Percentiles rank a stretch among this genome's conserved stretches.
phyloP scores from a whole-genome alignment of 2,329 filamentous ascomycete species.

The Triangularia verruculosa region DNA sequence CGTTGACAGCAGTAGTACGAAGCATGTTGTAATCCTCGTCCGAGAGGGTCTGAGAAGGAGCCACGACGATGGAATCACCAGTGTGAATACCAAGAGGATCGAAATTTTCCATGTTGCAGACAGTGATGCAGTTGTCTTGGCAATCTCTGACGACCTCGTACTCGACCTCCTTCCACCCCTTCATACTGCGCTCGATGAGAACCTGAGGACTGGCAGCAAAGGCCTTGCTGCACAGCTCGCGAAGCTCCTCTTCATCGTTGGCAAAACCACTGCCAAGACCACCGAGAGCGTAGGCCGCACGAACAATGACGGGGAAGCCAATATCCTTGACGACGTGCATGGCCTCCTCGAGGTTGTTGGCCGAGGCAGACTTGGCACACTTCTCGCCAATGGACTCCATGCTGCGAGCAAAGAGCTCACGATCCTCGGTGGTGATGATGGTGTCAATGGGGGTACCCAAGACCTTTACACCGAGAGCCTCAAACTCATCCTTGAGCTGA shows the following conservation, averaged over 20 bases:
- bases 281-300: constrained; percentile 92
- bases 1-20: constrained; percentile 91
- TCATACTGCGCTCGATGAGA: constrained; percentile 97
- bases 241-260: constrained; percentile 76
- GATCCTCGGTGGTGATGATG: constrained; percentile 97
- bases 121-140: constrained; percentile 97
- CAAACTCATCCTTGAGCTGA: constrained; percentile 95
- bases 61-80: constrained; percentile 96
- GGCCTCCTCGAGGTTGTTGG: constrained; percentile 83
- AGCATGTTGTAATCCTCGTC: constrained; percentile 99
- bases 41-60: constrained; percentile 92
- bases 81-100: constrained; percentile 97
- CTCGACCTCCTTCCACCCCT: constrained; percentile 99
- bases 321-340: constrained; percentile 85
- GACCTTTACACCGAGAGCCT: constrained; percentile 85
- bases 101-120: constrained; percentile 99
- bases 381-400: constrained; percentile 99
- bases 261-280: constrained; percentile 95
- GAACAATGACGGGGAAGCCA: constrained; percentile 93
- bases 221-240: constrained; percentile 89
- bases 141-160: constrained; percentile 97
- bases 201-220: constrained; percentile 95
- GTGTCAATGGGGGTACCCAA: constrained; percentile 96
- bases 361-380: constrained; percentile 94
- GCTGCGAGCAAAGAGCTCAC: constrained; percentile 93